Evolutionary conservation across 495 filamentous ascomycete genomes (phyloP).

Genomic region (Trypethelium eluteriae): DNA sequence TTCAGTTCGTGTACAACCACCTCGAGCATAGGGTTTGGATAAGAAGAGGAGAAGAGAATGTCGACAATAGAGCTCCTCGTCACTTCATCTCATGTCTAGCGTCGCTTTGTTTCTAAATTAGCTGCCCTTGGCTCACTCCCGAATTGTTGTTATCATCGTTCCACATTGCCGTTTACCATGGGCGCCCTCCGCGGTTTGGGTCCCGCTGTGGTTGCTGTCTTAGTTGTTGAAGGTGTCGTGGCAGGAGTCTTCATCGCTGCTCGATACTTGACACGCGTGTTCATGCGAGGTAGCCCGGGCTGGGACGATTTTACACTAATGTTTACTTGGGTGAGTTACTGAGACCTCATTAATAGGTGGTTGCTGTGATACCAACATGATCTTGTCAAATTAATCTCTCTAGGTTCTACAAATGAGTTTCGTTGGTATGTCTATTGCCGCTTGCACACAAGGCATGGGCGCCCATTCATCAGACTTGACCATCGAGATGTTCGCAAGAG

Average conservation of each 20-base stretch:
- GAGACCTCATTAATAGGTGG: too few relatives aligned
- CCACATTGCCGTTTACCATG: not conserved
- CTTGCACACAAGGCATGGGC: constrained; percentile 5
- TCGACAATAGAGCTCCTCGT: not conserved
- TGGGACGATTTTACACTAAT: constrained; percentile 3
- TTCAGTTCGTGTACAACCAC: too few relatives aligned
- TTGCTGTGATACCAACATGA: too few relatives aligned
- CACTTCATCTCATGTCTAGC: not conserved
- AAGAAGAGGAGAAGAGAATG: not conserved
- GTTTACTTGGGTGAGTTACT: constrained; percentile 1
- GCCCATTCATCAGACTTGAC: not conserved
- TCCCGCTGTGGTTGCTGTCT: not conserved
- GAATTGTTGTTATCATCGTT: not conserved
- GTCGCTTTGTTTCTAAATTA: not conserved
- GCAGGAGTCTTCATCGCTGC: not conserved
- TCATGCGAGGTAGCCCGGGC: not conserved
- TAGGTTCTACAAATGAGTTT: constrained; percentile 1
- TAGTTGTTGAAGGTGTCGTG: not conserved
- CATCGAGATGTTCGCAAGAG: not conserved
- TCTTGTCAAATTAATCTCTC: too few relatives aligned
- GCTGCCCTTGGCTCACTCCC: not conserved
- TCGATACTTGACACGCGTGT: not conserved
- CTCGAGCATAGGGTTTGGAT: not conserved
- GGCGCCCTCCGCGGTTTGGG: not conserved
- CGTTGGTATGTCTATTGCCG: constrained; percentile 2